Conservation (phyloP, 208 protist species). For the Novymonas esmeraldas region DNA sequence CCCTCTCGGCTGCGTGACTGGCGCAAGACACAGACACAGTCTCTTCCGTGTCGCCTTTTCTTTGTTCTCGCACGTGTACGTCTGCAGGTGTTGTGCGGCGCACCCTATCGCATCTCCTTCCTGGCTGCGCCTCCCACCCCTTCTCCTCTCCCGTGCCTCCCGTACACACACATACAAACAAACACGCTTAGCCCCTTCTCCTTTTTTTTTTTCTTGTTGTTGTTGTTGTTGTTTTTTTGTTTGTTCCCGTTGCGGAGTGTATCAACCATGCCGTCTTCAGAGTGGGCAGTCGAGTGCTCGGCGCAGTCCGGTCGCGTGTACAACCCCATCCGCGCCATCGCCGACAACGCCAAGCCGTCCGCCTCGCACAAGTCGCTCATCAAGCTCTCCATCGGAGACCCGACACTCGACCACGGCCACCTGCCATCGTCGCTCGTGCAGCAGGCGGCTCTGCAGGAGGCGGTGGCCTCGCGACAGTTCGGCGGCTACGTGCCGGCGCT, state of each 20-base stretch:
- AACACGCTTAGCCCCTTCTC: no score
- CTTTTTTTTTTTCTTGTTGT: no score
- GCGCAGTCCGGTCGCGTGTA: conserved; percentile 43
- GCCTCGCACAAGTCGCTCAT: conserved; percentile 39
- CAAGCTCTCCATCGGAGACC: conserved; percentile 72
- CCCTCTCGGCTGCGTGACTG: no score
- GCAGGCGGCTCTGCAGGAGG: conserved; percentile 55
- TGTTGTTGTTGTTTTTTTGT: no score
- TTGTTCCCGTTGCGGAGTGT: no score
- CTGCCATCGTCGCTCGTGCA: conserved; percentile 40
- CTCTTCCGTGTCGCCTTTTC: no score
- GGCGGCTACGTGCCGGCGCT: conserved; percentile 70
- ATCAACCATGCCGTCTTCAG: conserved; percentile 8
- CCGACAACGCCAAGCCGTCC: conserved; percentile 78
- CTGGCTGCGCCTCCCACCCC: no score
- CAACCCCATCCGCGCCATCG: conserved; percentile 81
- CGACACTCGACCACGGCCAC: conserved; percentile 69
- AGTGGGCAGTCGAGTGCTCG: conserved; percentile 35
- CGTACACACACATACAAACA: background rate
- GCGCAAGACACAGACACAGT: no score
- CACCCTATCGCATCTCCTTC: no score
- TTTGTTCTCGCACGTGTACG: no score
- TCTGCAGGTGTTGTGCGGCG: no score
- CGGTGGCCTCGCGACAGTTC: conserved; percentile 33
- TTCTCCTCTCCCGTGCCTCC: background rate